phyloP scores from a whole-genome alignment of 306 rosid genomes.

The Dalbergia cochinchinensis region DNA sequence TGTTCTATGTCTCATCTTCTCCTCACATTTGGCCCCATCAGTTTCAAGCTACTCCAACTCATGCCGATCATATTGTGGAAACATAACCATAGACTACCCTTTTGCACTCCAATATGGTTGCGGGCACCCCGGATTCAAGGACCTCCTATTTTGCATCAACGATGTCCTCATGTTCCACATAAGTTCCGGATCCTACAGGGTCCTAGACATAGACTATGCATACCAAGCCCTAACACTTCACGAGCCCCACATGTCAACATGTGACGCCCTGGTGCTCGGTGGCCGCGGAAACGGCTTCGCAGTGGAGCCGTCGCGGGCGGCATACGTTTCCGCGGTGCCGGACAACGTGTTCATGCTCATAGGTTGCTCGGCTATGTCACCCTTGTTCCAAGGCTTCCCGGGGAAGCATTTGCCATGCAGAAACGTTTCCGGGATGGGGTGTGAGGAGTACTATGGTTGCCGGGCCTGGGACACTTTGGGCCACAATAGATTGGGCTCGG shows the following conservation, averaged over 20 bases:
- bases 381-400: constrained; percentile 93
- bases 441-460: constrained; percentile 86
- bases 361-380: constrained; percentile 87
- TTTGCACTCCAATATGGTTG: constrained; percentile 80
- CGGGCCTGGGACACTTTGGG: constrained; percentile 88
- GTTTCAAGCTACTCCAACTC: constrained; percentile 39
- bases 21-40: background rate
- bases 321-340: constrained; percentile 72
- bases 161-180: constrained; percentile 90
- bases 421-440: constrained; percentile 91
- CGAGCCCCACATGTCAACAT: constrained; percentile 95
- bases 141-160: constrained; percentile 89
- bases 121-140: constrained; percentile 93
- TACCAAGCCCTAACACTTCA: constrained; percentile 83
- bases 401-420: constrained; percentile 86
- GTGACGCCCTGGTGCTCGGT: constrained; percentile 75
- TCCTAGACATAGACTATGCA: constrained; percentile 87
- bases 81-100: constrained; percentile 90
- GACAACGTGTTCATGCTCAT: constrained; percentile 93
- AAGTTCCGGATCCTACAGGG: constrained; percentile 88
- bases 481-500: constrained; percentile 55
- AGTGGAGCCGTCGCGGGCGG: constrained; percentile 79
- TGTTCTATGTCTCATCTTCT: too few species aligned
- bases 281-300: constrained; percentile 76
- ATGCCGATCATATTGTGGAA: constrained; percentile 93